phyloP scores from a whole-genome alignment of 2,329 filamentous ascomycete species.

The Fusarium phyllophilum region DNA sequence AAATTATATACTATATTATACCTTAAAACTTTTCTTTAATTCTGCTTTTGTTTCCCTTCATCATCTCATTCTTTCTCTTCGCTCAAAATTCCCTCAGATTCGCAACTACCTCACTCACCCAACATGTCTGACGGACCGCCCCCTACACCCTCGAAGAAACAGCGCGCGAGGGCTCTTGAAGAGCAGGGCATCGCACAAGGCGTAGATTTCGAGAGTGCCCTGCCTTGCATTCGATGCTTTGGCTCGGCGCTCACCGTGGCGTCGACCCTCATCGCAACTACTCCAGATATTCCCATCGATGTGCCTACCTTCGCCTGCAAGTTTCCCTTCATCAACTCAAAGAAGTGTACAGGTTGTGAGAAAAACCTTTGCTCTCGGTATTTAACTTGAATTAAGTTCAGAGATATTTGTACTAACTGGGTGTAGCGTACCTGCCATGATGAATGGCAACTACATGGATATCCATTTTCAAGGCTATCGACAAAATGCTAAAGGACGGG shows the following conservation, averaged over 20 bases:
- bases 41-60: neutral
- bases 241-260: neutral
- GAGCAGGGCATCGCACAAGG: fast-evolving
- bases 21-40: neutral
- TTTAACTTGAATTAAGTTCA: neutral
- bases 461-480: neutral
- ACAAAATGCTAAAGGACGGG: neutral
- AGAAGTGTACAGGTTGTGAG: neutral
- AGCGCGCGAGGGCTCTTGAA: neutral
- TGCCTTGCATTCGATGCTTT: neutral
- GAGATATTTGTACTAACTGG: neutral
- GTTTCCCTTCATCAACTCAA: neutral
- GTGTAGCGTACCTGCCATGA: neutral
- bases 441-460: neutral
- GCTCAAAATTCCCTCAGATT: neutral
- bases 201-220: neutral
- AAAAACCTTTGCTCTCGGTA: neutral
- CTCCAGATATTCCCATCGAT: fast-evolving
- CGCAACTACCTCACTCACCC: too few species aligned
- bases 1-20: too few species aligned
- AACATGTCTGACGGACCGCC: neutral
- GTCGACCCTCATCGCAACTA: neutral
- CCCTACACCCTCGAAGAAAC: neutral
- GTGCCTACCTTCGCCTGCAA: neutral
- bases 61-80: neutral